phyloP scores from a whole-genome alignment of 192 early-diverging fungal species.

The Piromyces finnis region DNA sequence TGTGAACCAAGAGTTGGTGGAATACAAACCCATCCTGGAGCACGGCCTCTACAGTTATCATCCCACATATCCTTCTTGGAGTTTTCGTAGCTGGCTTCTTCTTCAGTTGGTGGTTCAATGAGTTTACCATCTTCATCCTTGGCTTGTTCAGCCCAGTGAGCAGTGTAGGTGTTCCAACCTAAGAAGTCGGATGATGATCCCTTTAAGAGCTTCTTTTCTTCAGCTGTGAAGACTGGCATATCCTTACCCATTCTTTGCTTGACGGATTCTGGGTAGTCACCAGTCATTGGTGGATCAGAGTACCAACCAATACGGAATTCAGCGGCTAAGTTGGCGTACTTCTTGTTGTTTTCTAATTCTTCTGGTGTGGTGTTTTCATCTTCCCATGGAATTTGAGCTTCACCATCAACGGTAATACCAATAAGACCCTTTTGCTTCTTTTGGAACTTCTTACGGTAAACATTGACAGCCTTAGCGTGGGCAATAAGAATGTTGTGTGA shows the following conservation, averaged over 20 bases:
- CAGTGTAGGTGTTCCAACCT: slow-evolving; percentile 18
- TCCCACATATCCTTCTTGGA: neutral
- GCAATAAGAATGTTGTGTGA: slow-evolving; percentile 11
- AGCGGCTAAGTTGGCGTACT: slow-evolving; percentile 5
- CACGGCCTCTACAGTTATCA: neutral
- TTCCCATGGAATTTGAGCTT: neutral
- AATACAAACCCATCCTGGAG: neutral
- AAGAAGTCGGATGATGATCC: slow-evolving; percentile 15
- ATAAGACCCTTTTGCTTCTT: slow-evolving; percentile 7
- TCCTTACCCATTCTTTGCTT: slow-evolving; percentile 2
- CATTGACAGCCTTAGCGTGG: slow-evolving; percentile 8
- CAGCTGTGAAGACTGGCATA: slow-evolving; percentile 10
- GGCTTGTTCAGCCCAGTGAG: neutral
- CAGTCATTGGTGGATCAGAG: slow-evolving; percentile 15
- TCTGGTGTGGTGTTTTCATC: neutral
- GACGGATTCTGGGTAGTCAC: slow-evolving; percentile 15
- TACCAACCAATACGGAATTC: slow-evolving; percentile 13
- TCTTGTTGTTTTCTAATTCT: neutral
- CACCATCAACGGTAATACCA: slow-evolving; percentile 8
- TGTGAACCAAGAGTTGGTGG: neutral
- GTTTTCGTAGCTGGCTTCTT: neutral
- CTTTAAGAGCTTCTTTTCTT: slow-evolving; percentile 9
- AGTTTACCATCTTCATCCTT: neutral
- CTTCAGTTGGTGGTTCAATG: neutral
- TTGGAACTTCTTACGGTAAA: slow-evolving; percentile 4